Percentiles rank a stretch among this genome's conserved stretches.
Evolutionary conservation across 257 asterid species (phyloP).

Genomic region (Misopates orontium): DNA sequence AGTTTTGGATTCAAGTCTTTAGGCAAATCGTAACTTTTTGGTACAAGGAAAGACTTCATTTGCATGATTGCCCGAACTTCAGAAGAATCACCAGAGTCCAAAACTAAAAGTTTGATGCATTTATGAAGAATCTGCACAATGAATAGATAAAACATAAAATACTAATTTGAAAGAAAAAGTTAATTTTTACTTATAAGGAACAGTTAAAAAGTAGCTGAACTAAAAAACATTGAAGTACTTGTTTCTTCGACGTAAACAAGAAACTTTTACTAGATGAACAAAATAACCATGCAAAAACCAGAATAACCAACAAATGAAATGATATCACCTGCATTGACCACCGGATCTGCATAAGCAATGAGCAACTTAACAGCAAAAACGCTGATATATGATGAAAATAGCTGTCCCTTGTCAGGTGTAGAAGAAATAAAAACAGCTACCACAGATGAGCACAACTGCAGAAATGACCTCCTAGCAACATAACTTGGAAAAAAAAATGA

Average conservation of each 20-base stretch:
- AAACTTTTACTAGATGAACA: background rate
- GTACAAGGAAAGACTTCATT: constrained; percentile 81
- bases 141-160: constrained; percentile 61
- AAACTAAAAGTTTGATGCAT: constrained; percentile 81
- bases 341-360: background rate
- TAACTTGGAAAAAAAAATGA: background rate
- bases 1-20: constrained; percentile 58
- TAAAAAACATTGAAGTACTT: background rate
- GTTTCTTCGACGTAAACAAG: constrained; percentile 9
- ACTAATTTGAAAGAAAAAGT: constrained; percentile 29
- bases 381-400: background rate
- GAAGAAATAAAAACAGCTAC: background rate
- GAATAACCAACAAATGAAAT: constrained; percentile 6
- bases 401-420: background rate
- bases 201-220: constrained; percentile 21
- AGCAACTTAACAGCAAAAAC: background rate
- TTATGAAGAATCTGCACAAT: constrained; percentile 96
- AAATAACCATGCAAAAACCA: constrained; percentile 3
- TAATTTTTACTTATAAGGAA: constrained; percentile 35
- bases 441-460: background rate
- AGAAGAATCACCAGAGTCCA: constrained; percentile 97
- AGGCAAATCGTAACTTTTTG: constrained; percentile 61
- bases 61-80: constrained; percentile 87
- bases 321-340: constrained; percentile 13
- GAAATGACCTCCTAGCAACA: background rate